Base-by-base conservation (phyloP, 1,284 basidiomycete species). In the Blastosporella zonata region DNA sequence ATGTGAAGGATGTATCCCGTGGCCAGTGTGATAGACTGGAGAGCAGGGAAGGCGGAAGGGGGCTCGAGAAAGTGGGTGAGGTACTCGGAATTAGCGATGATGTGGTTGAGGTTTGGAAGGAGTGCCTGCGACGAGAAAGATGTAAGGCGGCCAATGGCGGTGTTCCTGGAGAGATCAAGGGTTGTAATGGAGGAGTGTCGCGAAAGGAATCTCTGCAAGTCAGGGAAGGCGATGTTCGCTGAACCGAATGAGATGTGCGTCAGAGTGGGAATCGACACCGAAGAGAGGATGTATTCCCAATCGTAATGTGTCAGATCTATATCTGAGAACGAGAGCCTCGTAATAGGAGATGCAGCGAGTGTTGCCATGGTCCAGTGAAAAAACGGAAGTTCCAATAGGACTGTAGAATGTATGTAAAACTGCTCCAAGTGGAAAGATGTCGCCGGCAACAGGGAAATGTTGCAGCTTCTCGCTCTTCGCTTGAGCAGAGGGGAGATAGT, bases 231-330 rank as follows among this genome's bases (percentile, higher is more conserved):
- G 22, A 62, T 56, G 1, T 43, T 28, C 5, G 56, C 38, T 7
- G 45, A 44, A 2, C 55, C 54, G 12, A 61, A 48, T 9, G 50
- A 51, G 10, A 64, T 45, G 8, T 54, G 21, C 17, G 18, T 45
- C 38, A 59, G 39, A 4, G 45, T 49, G 2, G 57, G 57, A 20
- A 62, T 54, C 1, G 47, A 48, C 6, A 61, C 47, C 15, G 37
- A 47, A 2, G 53, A 50, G 28, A 64, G 57, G 40, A 62, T 59
- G 13, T 53, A 50, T 5, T 52, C 31, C 60, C 59, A 60, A 13
- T 53, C 45, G 34, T 53, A 49, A 9, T 50, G 28, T 1, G 46
- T 49, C 8, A 62, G 39, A 2, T 43, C n/a, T 10, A 50, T 38
- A 13, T 47, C 34, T 5, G 41, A 44, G 18, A 59, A 46, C 0